Percentiles rank a stretch among this genome's conserved stretches.
phyloP scores from a whole-genome alignment of 2,329 filamentous ascomycete genomes.

The Colletotrichum karsti region DNA sequence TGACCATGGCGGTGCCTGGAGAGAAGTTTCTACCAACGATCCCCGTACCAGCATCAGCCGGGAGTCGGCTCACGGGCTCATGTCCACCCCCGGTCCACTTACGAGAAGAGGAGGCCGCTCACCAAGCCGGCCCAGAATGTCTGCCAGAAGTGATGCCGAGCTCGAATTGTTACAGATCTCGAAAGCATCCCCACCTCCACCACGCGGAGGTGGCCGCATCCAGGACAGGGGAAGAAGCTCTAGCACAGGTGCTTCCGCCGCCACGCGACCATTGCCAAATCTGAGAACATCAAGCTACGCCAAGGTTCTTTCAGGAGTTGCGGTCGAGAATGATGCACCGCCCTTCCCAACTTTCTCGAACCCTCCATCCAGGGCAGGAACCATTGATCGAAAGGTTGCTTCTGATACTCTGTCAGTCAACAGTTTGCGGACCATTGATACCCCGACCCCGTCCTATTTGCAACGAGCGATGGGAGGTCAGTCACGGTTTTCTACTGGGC shows the following conservation, averaged over 20 bases:
- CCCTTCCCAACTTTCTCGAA: slow-evolving; percentile 32
- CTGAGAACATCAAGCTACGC: slow-evolving; percentile 44
- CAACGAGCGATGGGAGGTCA: neutral
- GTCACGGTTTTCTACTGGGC: neutral
- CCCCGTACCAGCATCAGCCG: slow-evolving; percentile 51
- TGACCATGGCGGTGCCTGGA: slow-evolving; percentile 54
- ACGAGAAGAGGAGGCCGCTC: slow-evolving; percentile 29
- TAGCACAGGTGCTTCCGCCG: slow-evolving; percentile 29
- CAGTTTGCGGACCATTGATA: slow-evolving; percentile 16
- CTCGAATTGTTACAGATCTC: slow-evolving; percentile 52
- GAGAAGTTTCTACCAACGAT: slow-evolving; percentile 48
- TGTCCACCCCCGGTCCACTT: slow-evolving; percentile 33
- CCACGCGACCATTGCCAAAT: slow-evolving; percentile 38
- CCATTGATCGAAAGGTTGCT: slow-evolving; percentile 22
- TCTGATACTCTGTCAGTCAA: slow-evolving; percentile 37
- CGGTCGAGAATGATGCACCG: slow-evolving; percentile 21
- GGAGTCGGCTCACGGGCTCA: slow-evolving; percentile 46
- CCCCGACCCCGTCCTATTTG: neutral
- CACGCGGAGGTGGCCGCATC: slow-evolving; percentile 36
- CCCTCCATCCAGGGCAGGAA: slow-evolving; percentile 22
- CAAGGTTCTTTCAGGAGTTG: slow-evolving; percentile 32
- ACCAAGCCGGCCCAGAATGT: slow-evolving; percentile 38
- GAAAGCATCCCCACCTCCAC: slow-evolving; percentile 42
- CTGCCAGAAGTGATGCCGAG: slow-evolving; percentile 50
- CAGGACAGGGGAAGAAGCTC: slow-evolving; percentile 34